These are phyloP conservation scores for Pholiota molesta DNA, from an alignment of 768 basidiomycete genomes.

Conservation along the genomic window DNA sequence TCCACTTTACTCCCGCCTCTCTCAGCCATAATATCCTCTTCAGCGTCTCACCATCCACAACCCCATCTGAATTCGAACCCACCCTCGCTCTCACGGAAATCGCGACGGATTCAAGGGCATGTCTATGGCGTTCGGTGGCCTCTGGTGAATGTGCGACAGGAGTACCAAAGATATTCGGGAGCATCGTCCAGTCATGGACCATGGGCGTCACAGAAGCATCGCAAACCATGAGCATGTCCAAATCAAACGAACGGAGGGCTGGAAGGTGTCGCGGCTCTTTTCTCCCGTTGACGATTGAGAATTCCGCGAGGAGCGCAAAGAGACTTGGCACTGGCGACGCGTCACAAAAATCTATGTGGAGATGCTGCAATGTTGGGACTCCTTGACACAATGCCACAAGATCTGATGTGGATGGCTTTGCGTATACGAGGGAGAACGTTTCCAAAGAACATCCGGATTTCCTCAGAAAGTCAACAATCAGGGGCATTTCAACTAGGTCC, in stretches of 20 bases:
- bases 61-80: background rate
- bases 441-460: background rate
- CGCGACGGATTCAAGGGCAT: background rate
- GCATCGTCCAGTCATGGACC: background rate
- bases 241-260: background rate
- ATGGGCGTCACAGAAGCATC: background rate
- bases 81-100: background rate
- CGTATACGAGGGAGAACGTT: background rate
- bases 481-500: background rate
- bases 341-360: background rate
- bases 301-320: background rate
- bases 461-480: background rate
- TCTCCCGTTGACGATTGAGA: background rate
- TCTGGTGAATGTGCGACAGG: background rate
- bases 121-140: background rate
- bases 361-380: background rate
- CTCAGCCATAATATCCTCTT: background rate
- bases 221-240: background rate
- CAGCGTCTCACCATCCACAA: background rate
- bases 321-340: background rate
- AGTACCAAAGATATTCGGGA: background rate
- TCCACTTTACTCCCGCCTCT: background rate
- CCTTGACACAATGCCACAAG: background rate
- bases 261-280: background rate
- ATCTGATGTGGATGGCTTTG: background rate